phyloP scores from a whole-genome alignment of 768 basidiomycete genomes.

The Cubamyces lactineus region DNA sequence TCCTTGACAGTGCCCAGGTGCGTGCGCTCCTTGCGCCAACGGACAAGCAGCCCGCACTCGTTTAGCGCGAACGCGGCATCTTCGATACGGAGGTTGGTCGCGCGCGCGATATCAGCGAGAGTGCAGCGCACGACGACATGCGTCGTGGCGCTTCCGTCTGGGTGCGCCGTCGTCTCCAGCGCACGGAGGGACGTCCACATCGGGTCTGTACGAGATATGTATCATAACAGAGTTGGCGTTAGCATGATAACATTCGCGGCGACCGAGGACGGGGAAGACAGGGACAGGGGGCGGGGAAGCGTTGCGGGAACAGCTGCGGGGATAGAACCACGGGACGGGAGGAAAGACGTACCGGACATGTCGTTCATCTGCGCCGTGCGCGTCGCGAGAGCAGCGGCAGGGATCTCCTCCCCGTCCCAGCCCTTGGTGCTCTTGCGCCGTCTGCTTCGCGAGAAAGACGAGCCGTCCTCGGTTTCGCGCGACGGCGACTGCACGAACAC shows the following conservation, averaged over 20 bases:
- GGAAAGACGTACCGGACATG: constrained; percentile 26
- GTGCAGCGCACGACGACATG: constrained; percentile 72
- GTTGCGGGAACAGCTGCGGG: too few species aligned
- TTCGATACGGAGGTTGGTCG: constrained; percentile 80
- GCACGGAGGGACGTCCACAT: constrained; percentile 56
- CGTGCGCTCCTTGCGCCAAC: constrained; percentile 39
- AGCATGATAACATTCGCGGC: neutral
- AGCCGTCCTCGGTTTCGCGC: constrained; percentile 25
- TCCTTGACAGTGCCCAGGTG: constrained; percentile 10
- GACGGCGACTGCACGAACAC: constrained; percentile 28
- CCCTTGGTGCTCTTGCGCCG: constrained; percentile 63
- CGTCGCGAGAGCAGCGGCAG: constrained; percentile 20
- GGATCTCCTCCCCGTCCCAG: constrained; percentile 68
- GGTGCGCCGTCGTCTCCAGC: constrained; percentile 58
- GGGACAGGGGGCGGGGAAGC: neutral
- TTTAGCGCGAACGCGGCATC: constrained; percentile 89
- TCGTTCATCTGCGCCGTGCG: constrained; percentile 24
- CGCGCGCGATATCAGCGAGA: constrained; percentile 75
- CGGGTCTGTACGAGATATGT: constrained; percentile 45
- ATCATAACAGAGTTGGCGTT: too few species aligned
- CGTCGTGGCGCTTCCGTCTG: constrained; percentile 71
- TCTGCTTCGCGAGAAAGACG: constrained; percentile 34
- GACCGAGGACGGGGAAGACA: neutral
- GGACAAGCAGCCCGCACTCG: constrained; percentile 77
- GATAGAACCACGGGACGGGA: neutral